Conservation (phyloP, 2,329 filamentous ascomycete genomes). For the Plenodomus biglobosus region DNA sequence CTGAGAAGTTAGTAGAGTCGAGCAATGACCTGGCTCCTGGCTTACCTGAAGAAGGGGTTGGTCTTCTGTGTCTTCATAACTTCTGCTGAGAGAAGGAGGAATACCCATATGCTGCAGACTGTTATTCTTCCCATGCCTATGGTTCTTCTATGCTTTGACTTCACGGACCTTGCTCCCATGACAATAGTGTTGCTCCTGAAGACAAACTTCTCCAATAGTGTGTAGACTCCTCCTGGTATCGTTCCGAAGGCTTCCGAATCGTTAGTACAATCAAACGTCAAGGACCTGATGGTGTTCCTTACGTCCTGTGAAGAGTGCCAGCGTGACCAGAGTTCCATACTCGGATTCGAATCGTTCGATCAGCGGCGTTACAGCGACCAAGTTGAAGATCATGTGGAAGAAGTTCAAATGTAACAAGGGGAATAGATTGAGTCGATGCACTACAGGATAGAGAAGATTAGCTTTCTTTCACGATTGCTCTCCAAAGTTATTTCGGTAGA, state of each 20-base stretch:
- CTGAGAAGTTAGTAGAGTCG: conserved; percentile 31
- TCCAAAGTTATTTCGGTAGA: background rate
- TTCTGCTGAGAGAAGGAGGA: conserved; percentile 81
- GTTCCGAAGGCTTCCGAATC: conserved; percentile 46
- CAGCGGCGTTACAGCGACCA: conserved; percentile 79
- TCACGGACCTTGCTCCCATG: conserved; percentile 75
- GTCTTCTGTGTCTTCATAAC: conserved; percentile 80
- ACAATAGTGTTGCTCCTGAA: conserved; percentile 71
- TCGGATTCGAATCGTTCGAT: conserved; percentile 92
- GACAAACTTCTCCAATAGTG: conserved; percentile 73
- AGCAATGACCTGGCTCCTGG: conserved; percentile 9
- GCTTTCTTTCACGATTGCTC: conserved; percentile 14
- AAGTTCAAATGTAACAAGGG: conserved; percentile 81
- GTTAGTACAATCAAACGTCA: conserved; percentile 53
- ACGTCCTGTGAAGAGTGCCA: conserved; percentile 90
- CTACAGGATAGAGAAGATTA: conserved; percentile 49
- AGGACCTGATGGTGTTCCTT: conserved; percentile 48
- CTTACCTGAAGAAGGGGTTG: conserved; percentile 72
- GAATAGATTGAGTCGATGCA: conserved; percentile 91
- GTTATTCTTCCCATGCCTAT: conserved; percentile 1
- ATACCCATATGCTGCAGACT: conserved; percentile 79
- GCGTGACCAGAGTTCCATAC: conserved; percentile 84
- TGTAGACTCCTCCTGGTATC: conserved; percentile 79
- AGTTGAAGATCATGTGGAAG: conserved; percentile 78
- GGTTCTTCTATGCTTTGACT: background rate